A percentile compares a stretch with the other conserved stretches of the same genome.
Evolutionary conservation across 2,329 filamentous ascomycete genomes (phyloP).

Genomic region (Cercospora brassicicola): DNA sequence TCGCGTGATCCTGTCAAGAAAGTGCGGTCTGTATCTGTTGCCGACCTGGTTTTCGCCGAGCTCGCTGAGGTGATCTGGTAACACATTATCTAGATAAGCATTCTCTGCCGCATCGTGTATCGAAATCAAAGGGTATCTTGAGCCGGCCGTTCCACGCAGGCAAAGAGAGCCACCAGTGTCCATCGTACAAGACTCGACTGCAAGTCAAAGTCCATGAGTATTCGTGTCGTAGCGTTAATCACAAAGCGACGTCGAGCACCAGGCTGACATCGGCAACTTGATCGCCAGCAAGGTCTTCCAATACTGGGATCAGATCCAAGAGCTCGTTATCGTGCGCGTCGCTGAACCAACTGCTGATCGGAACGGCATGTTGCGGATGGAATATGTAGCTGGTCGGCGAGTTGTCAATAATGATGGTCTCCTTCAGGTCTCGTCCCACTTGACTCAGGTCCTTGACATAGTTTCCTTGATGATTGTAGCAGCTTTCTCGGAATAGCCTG

Average conservation of each 20-base stretch:
- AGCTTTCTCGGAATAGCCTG: conserved; percentile 93
- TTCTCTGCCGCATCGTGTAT: conserved; percentile 20
- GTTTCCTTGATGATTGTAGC: conserved; percentile 98
- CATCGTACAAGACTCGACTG: conserved; percentile 14
- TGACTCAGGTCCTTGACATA: conserved; percentile 99
- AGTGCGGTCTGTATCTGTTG: conserved; percentile 17
- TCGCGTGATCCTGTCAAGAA: conserved; percentile 15
- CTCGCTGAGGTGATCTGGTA: conserved; percentile 13
- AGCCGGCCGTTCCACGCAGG: conserved; percentile 20
- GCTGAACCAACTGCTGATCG: conserved; percentile 99
- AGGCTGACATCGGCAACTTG: conserved; percentile 95
- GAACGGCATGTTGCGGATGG: conserved; percentile 96
- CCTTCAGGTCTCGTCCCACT: conserved; percentile 89
- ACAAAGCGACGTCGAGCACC: conserved; percentile 83
- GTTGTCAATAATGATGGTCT: conserved; percentile 99
- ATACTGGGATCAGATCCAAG: conserved; percentile 92
- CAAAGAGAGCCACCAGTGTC: conserved; percentile 7
- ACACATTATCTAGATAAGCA: conserved; percentile 22
- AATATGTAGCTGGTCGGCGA: conserved; percentile 99
- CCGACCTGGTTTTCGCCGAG: conserved; percentile 13
- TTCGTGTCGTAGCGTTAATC: conserved; percentile 26
- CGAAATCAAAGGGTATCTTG: conserved; percentile 29
- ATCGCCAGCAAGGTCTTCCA: conserved; percentile 87
- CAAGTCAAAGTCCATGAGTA: neutral
- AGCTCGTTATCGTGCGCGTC: conserved; percentile 99